Percentiles rank a stretch among this genome's conserved stretches.
These are phyloP conservation scores for Ailanthus altissimus DNA, from an alignment of 345 rosid genomes.

Conservation along the genomic window DNA sequence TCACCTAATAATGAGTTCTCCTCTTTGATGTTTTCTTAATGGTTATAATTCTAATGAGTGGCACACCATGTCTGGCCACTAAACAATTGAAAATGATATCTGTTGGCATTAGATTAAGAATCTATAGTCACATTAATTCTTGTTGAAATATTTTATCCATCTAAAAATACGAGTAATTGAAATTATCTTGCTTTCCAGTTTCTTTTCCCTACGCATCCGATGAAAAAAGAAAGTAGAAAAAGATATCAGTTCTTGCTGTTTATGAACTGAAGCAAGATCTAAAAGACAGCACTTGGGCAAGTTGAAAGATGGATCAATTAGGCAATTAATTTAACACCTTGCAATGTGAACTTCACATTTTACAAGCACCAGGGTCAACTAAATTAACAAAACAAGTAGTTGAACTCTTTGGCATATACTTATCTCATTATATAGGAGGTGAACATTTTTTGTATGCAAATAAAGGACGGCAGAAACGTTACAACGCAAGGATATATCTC, in stretches of 20 bases:
- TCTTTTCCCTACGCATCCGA: neutral
- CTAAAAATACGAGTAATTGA: neutral
- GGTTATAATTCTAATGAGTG: neutral
- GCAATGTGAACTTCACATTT: neutral
- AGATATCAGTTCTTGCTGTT: too few species aligned
- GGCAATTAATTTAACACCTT: neutral
- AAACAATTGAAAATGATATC: neutral
- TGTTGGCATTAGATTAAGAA: neutral
- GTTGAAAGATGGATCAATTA: neutral
- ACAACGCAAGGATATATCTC: neutral
- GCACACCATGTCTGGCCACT: conserved; percentile 9
- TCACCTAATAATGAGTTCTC: too few species aligned
- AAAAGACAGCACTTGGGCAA: neutral
- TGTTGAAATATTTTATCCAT: neutral
- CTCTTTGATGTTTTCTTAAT: neutral
- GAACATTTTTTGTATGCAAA: neutral
- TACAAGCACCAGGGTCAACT: neutral
- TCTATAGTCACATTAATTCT: neutral
- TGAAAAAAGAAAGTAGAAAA: neutral
- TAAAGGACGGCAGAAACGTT: neutral
- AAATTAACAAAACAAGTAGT: neutral
- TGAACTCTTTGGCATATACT: neutral
- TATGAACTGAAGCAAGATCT: neutral
- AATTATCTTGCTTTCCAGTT: neutral
- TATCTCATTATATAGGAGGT: neutral